Conservation (phyloP, 78 protist species). For the Monosiga brevicollis region DNA sequence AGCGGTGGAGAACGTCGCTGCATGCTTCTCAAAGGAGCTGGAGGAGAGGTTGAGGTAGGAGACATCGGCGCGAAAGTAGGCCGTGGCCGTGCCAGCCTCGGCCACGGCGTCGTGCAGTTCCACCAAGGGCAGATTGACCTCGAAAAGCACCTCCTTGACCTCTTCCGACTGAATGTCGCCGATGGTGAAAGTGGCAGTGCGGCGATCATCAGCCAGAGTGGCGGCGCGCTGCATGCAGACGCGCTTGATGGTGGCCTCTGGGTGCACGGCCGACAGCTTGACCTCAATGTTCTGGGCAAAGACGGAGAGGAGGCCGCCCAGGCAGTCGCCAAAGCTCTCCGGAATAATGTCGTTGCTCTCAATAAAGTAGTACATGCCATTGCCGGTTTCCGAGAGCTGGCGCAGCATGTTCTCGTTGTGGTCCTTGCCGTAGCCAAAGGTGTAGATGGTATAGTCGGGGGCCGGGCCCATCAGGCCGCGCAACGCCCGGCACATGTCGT, state of each 20-base stretch:
- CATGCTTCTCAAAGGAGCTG: no score
- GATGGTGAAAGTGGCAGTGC: not conserved
- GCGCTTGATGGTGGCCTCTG: not conserved
- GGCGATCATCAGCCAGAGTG: not conserved
- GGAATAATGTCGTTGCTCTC: constrained; percentile 6
- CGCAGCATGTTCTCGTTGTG: constrained; percentile 28
- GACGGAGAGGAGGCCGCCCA: constrained; percentile 50
- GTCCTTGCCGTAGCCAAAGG: constrained; percentile 15
- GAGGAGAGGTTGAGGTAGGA: no score
- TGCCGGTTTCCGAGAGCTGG: constrained; percentile 15
- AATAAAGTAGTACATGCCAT: constrained; percentile 45
- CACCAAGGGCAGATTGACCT: not conserved
- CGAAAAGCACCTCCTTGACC: not conserved
- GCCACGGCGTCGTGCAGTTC: no score
- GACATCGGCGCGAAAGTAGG: no score
- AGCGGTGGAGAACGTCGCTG: no score
- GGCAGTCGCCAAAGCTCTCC: constrained; percentile 34
- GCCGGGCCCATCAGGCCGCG: not conserved
- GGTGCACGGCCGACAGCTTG: not conserved
- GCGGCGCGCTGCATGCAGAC: no score
- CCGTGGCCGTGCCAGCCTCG: no score
- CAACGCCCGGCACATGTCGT: not conserved
- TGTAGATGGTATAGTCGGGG: not conserved
- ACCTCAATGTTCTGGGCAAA: constrained; percentile 27
- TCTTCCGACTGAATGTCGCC: not conserved